Percentiles rank a stretch among this genome's conserved stretches.
Evolutionary conservation across 768 basidiomycete species (phyloP).

Genomic region (Agrocybe praecox): DNA sequence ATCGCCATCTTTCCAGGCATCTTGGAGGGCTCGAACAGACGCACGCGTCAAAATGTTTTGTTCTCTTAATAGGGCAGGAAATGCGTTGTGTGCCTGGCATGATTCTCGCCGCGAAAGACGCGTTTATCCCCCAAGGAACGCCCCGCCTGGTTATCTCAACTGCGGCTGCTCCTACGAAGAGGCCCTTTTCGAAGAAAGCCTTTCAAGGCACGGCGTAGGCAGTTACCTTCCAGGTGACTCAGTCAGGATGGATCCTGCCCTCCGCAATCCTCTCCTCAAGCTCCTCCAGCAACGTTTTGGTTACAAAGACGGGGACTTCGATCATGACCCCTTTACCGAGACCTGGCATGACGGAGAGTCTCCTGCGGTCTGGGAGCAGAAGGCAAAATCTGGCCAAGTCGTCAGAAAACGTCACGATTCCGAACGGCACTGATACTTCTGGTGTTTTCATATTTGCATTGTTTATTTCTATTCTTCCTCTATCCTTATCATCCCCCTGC

Average conservation of each 20-base stretch:
- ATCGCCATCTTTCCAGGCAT: conserved; percentile 52
- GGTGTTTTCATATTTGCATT: neutral
- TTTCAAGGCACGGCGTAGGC: conserved; percentile 77
- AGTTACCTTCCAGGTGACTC: conserved; percentile 83
- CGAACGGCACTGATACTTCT: conserved; percentile 13
- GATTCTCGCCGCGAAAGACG: conserved; percentile 86
- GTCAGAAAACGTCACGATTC: conserved; percentile 35
- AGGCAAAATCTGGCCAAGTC: conserved; percentile 39
- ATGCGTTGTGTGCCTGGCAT: conserved; percentile 89
- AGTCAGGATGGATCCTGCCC: conserved; percentile 87
- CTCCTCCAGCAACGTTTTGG: conserved; percentile 72
- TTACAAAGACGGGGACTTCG: conserved; percentile 87
- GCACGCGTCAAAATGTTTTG: conserved; percentile 73
- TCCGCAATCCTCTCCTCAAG: conserved; percentile 78
- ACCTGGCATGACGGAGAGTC: conserved; percentile 74
- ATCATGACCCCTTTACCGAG: conserved; percentile 63
- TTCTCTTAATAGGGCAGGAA: conserved; percentile 84
- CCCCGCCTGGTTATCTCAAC: conserved; percentile 77
- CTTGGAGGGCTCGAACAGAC: conserved; percentile 77
- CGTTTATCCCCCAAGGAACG: conserved; percentile 75
- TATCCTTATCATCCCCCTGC: conserved; percentile 1
- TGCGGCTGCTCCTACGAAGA: conserved; percentile 86
- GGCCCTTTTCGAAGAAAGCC: conserved; percentile 85
- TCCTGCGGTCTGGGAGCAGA: conserved; percentile 63
- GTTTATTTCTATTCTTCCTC: neutral